Conservation (phyloP, 208 protist genomes). For the Porcisia hertigi region DNA sequence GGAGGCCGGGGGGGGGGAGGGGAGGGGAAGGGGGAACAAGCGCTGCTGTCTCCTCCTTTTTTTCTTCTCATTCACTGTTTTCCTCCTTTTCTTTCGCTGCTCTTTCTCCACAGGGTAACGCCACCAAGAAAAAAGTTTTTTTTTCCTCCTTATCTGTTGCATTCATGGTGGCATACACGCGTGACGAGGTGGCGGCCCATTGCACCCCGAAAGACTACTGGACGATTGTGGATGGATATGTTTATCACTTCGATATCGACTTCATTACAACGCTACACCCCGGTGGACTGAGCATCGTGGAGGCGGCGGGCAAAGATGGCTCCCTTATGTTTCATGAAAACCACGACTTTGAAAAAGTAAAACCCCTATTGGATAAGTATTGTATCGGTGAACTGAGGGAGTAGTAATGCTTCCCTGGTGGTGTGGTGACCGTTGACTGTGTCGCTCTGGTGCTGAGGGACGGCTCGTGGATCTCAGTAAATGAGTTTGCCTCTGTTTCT, state of each 20-base stretch:
- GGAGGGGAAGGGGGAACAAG: no score
- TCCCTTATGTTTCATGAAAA: slow-evolving; percentile 34
- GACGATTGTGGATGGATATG: slow-evolving; percentile 46
- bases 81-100: no score
- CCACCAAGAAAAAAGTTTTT: no score
- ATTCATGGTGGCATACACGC: slow-evolving; percentile 22
- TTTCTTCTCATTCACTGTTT: no score
- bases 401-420: slow-evolving; percentile 16
- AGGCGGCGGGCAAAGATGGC: slow-evolving; percentile 45
- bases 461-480: no score
- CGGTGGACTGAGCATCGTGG: slow-evolving; percentile 34
- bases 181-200: slow-evolving; percentile 42
- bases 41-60: background rate
- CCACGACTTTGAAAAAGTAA: slow-evolving; percentile 22
- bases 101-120: no score
- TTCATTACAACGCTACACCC: slow-evolving; percentile 38
- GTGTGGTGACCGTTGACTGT: background rate
- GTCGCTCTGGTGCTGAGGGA: background rate
- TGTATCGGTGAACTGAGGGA: slow-evolving; percentile 39
- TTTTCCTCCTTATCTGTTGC: background rate
- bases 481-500: no score
- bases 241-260: slow-evolving; percentile 44
- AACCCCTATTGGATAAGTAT: slow-evolving; percentile 25
- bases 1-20: no score
- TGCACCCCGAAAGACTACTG: slow-evolving; percentile 48